Percentiles rank a stretch among this genome's conserved stretches.
Evolutionary conservation across 306 rosid species (phyloP).

Genomic region (Cyclanthera cordifolia): DNA sequence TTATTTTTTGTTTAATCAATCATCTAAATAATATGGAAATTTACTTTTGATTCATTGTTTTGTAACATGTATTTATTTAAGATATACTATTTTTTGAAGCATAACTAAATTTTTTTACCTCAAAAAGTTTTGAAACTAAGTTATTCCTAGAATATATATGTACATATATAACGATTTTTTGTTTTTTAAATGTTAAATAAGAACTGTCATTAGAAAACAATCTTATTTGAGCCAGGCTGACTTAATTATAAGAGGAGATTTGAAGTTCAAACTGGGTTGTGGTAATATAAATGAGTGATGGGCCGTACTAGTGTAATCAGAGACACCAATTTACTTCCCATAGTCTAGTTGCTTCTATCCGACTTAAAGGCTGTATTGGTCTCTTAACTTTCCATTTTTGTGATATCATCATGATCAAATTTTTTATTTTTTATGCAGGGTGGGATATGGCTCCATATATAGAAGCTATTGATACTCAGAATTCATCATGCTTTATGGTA

Average conservation of each 20-base stretch:
- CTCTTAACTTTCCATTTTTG: not conserved
- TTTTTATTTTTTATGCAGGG: slow-evolving; percentile 48
- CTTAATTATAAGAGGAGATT: no score
- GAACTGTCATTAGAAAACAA: no score
- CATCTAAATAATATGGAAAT: not conserved
- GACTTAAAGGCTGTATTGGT: not conserved
- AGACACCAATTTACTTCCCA: not conserved
- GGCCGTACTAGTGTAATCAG: not conserved
- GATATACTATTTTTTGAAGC: not conserved
- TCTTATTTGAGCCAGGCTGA: no score
- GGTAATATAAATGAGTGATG: not conserved
- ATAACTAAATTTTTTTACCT: not conserved
- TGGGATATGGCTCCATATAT: slow-evolving; percentile 99
- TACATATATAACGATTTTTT: no score
- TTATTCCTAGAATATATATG: not conserved
- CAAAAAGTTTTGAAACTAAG: not conserved
- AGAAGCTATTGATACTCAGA: slow-evolving; percentile 82
- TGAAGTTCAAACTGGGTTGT: no score
- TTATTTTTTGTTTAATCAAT: not conserved
- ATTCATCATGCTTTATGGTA: slow-evolving; percentile 46
- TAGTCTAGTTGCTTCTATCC: not conserved
- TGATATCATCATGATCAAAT: not conserved
- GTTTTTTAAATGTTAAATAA: no score
- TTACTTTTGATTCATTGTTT: not conserved
- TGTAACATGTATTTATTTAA: not conserved